A percentile compares a stretch with the other conserved stretches of the same genome.
Evolutionary conservation across 345 rosid species (phyloP).

Genomic region (Crucihimalaya himalaica): DNA sequence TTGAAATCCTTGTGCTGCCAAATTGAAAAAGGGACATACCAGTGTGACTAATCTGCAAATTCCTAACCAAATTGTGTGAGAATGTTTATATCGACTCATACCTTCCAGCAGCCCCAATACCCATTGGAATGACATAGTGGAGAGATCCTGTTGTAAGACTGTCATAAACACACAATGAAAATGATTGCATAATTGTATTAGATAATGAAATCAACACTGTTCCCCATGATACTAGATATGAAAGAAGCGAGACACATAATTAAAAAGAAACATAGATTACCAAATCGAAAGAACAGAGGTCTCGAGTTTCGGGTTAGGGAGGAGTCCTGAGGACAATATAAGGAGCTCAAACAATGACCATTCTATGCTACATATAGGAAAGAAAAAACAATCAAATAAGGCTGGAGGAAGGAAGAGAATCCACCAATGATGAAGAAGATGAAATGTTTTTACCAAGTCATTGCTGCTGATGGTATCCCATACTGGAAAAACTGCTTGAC

Average conservation of each 20-base stretch:
- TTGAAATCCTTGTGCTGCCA: conserved; percentile 49
- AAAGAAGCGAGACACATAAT: background rate
- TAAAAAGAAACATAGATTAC: conserved; percentile 27
- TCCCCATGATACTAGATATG: background rate
- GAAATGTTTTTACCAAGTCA: conserved; percentile 45
- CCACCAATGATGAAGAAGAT: background rate
- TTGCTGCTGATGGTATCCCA: conserved; percentile 54
- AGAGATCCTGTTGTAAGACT: conserved; percentile 42
- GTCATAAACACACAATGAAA: background rate
- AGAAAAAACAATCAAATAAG: background rate
- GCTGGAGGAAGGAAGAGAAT: background rate
- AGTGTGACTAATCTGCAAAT: background rate
- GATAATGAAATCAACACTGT: background rate
- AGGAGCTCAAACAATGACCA: conserved; percentile 74
- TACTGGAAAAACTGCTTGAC: conserved; percentile 42
- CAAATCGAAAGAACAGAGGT: conserved; percentile 73
- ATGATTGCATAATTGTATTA: background rate
- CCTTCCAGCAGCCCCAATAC: conserved; percentile 45
- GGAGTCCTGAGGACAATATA: conserved; percentile 51
- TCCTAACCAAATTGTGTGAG: background rate
- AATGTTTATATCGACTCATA: background rate
- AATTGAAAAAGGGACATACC: background rate
- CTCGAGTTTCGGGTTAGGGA: conserved; percentile 60
- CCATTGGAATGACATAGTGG: conserved; percentile 46
- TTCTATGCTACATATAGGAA: conserved; percentile 48